Evolutionary conservation across 2,329 filamentous ascomycete species (phyloP).

Genomic region (Bipolaris zeicola): DNA sequence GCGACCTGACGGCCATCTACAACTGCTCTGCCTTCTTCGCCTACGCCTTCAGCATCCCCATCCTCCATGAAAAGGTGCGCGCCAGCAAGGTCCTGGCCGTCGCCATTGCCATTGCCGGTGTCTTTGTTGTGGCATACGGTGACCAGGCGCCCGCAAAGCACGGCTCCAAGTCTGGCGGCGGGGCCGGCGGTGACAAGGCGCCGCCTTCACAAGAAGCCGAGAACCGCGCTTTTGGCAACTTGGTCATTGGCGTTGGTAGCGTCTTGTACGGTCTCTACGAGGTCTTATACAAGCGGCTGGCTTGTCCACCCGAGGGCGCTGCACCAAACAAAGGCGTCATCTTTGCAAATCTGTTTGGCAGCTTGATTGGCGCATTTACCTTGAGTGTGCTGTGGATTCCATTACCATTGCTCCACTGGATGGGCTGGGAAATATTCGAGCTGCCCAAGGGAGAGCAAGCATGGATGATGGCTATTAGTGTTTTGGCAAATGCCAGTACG

Average conservation of each 20-base stretch:
- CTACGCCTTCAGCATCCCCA: conserved; percentile 91
- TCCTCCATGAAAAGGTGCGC: conserved; percentile 83
- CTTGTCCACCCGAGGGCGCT: conserved; percentile 89
- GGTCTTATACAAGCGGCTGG: conserved; percentile 91
- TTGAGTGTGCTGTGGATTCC: conserved; percentile 89
- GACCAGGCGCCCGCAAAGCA: conserved; percentile 65
- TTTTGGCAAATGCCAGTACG: conserved; percentile 81
- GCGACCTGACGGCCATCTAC: conserved; percentile 96
- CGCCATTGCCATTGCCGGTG: conserved; percentile 82
- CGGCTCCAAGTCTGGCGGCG: conserved; percentile 61
- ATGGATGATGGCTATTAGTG: conserved; percentile 78
- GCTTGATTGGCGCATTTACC: conserved; percentile 85
- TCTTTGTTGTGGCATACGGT: conserved; percentile 94
- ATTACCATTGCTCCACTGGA: conserved; percentile 78
- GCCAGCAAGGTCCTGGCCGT: conserved; percentile 87
- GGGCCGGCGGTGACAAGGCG: conserved; percentile 56
- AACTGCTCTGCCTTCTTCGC: conserved; percentile 99
- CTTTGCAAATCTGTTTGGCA: conserved; percentile 92
- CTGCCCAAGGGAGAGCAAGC: conserved; percentile 79
- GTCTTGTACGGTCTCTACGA: conserved; percentile 97
- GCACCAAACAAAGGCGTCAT: conserved; percentile 88
- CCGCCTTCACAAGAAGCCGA: conserved; percentile 60
- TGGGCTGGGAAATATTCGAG: conserved; percentile 81
- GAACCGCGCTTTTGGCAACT: conserved; percentile 79
- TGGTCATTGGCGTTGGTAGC: conserved; percentile 88